phyloP scores from a whole-genome alignment of 768 basidiomycete species.

The Pulveroboletus sp. region DNA sequence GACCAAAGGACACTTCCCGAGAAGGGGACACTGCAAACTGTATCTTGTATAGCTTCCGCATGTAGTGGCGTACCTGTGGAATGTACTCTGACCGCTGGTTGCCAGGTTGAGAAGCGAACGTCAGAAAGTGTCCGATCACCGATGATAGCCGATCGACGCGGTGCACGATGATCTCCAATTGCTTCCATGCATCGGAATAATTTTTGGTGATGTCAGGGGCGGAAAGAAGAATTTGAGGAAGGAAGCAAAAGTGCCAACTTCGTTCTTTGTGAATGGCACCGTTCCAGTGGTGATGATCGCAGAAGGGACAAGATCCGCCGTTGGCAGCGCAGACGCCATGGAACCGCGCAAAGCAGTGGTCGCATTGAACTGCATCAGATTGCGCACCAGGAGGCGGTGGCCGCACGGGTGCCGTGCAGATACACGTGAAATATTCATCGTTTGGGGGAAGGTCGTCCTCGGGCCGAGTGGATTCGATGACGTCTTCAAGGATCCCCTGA shows the following conservation, averaged over 20 bases:
- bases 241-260: conserved; percentile 78
- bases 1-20: conserved; percentile 74
- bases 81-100: conserved; percentile 77
- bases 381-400: conserved; percentile 71
- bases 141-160: conserved; percentile 71
- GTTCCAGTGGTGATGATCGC: conserved; percentile 90
- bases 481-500: conserved; percentile 65
- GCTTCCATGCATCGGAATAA: conserved; percentile 77
- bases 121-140: conserved; percentile 75
- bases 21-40: conserved; percentile 85
- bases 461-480: conserved; percentile 66
- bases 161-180: conserved; percentile 75
- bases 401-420: conserved; percentile 70
- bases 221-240: conserved; percentile 61
- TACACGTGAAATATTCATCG: conserved; percentile 84
- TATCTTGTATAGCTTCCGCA: conserved; percentile 86
- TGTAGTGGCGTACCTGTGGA: conserved; percentile 81
- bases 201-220: conserved; percentile 79
- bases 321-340: conserved; percentile 82
- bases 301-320: conserved; percentile 90
- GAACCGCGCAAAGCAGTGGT: conserved; percentile 84
- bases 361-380: conserved; percentile 87
- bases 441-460: conserved; percentile 76
- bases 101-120: conserved; percentile 61
- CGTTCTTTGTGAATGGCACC: conserved; percentile 79